Base-by-base conservation (phyloP, 2,329 filamentous ascomycete species). In the Simplicillium sp. region DNA sequence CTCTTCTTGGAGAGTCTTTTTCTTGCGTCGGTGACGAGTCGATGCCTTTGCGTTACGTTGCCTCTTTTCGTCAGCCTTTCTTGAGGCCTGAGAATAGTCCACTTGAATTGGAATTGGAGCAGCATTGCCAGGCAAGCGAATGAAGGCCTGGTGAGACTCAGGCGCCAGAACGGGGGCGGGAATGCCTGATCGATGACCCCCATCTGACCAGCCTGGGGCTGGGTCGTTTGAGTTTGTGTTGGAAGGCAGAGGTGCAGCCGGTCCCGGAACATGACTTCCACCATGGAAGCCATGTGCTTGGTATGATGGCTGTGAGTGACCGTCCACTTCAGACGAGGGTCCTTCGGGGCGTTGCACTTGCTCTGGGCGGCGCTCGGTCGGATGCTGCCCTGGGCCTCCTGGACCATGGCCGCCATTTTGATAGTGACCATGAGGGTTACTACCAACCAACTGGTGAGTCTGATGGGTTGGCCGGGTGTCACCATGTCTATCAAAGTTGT, bases 41-140 rank as follows among this genome's bases (percentile, higher is more conserved):
- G 87, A 94, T 6, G 87, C 87, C 37, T 84, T 84, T 33, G 87
- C 87, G 54, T 94, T 94, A 39, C 87, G 77, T 58, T 84, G 82
- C 42, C 87, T 73, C 63, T 92, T 94, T 59, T 94, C 86, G 53
- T 92, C 85, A 32, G 86, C 84, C 51, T 86, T 79, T 49, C 81
- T 82, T 11, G 87, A 94, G 11, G 83, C 87, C 51, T 87, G 83
- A 50, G 87, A 83, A 34, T 85, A 79, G 56, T 94, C 87, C 9
- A 90, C 79, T 12, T 82, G 80, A 37, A 89, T 77, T 9, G 70
- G 60, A 34, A 77, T 72, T 3, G 60, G 58, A 6, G 54, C 56
- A 28, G 62, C 60, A 29, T 53, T 61, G 14, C 61, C 60, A 4
- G 62, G 62, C 9, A 64, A 45, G 11, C 56, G 57, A 58, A 64